Conservation (phyloP, 1,284 basidiomycete species). For the Agroathelia rolfsii region DNA sequence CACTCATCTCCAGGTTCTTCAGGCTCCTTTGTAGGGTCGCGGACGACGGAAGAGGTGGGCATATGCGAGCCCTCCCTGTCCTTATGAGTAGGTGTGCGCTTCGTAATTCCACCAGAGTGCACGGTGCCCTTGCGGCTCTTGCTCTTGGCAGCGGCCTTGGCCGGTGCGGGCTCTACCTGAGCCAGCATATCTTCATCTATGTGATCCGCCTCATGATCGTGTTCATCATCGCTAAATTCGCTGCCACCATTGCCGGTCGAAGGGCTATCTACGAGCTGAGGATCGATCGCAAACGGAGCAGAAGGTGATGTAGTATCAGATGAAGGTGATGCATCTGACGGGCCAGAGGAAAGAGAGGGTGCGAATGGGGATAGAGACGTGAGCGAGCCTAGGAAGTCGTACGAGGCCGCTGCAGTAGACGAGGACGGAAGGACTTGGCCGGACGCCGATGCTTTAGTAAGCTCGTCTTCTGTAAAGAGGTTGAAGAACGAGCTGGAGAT, state of each 20-base stretch:
- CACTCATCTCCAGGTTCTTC: slow-evolving; percentile 60
- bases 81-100: slow-evolving; percentile 15
- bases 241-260: slow-evolving; percentile 25
- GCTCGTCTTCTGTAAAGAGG: slow-evolving; percentile 33
- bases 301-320: slow-evolving; percentile 14
- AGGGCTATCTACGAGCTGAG: slow-evolving; percentile 39
- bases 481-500: slow-evolving; percentile 30
- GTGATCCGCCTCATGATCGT: no score
- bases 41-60: slow-evolving; percentile 15
- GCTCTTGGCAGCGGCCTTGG: slow-evolving; percentile 51
- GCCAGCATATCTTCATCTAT: slow-evolving; percentile 14
- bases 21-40: slow-evolving; percentile 14
- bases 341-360: slow-evolving; percentile 13
- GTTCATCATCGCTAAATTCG: slow-evolving; percentile 19
- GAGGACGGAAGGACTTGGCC: slow-evolving; percentile 21
- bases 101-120: slow-evolving; percentile 31
- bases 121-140: slow-evolving; percentile 26
- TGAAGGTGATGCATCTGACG: slow-evolving; percentile 13
- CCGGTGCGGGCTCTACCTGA: slow-evolving; percentile 27
- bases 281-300: slow-evolving; percentile 36
- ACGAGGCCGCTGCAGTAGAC: slow-evolving; percentile 22
- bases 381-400: slow-evolving; percentile 29
- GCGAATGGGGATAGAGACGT: slow-evolving; percentile 11
- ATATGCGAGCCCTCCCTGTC: slow-evolving; percentile 26
- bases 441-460: no score